Conservation (phyloP, 345 rosid species). For the Rubroshorea leprosula region DNA sequence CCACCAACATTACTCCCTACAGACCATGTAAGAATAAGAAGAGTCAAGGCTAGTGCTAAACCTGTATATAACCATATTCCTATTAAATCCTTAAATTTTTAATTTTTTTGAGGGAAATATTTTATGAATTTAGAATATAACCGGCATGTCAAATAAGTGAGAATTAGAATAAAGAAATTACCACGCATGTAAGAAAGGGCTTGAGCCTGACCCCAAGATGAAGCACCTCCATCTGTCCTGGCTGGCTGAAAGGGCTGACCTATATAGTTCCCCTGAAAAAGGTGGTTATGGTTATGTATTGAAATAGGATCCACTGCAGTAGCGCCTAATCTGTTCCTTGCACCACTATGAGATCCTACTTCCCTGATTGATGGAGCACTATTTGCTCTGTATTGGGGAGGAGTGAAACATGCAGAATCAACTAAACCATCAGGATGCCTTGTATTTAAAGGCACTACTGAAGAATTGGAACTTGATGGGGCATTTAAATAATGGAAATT, state of each 20-base stretch:
- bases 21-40: neutral
- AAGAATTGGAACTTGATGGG: conserved; percentile 41
- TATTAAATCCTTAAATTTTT: neutral
- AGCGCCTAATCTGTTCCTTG: conserved; percentile 49
- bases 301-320: conserved; percentile 48
- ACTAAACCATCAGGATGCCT: conserved; percentile 42
- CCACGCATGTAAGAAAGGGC: conserved; percentile 57
- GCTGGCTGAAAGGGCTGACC: conserved; percentile 47
- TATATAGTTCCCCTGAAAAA: conserved; percentile 48
- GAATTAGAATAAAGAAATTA: conserved; percentile 21
- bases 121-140: neutral
- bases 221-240: conserved; percentile 38
- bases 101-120: too few relatives aligned
- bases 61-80: neutral
- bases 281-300: conserved; percentile 39
- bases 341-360: conserved; percentile 46
- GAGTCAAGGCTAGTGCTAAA: neutral
- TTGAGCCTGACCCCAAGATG: conserved; percentile 54
- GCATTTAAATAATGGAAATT: conserved; percentile 43
- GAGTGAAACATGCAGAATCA: conserved; percentile 35
- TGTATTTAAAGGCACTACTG: conserved; percentile 31
- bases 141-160: neutral
- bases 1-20: conserved; percentile 40
- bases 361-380: conserved; percentile 39
- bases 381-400: conserved; percentile 40